Evolutionary conservation across 441 rosid species (phyloP), one percentile per base, ranked within the genome.

Genomic region (Erysimum pusillum): DNA sequence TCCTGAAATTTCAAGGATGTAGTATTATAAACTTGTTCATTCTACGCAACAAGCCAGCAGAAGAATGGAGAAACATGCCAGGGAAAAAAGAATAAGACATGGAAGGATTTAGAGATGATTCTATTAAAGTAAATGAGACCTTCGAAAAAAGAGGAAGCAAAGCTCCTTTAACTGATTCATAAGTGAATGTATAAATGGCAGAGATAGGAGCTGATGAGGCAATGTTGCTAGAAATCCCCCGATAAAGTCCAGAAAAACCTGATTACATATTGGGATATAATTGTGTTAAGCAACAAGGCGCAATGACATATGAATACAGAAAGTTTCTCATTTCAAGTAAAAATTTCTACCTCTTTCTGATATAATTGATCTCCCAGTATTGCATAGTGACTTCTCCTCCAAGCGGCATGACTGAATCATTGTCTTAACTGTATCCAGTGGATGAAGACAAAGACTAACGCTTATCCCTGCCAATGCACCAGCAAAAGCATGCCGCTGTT

Each of bases 401-500:
- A 81, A 85, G 54, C 14, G 85, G 73, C 93, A 87, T 78, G 97
- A 88, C 80, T 94, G 97, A 78, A 83, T 71, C 70, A 85, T 88
- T 67, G 98, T 94, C 85, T 93, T 93, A 54, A 91, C 73, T 28
- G 97, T 94, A 81, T 94, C 97, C 38, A 94, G 87, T 63, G 97
- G 99, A 80, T 94, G 97, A 67, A 94, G 88, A 84, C 96, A 94
- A 62, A 94, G 88, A 85, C 97, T 94, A 65, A 92, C 94, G 70
- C 85, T 87, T 71, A 85, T 73, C 68, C 97, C 97, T 59, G 97
- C 90, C 67, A 89, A 85, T 41, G 97, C 97, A 76, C 97, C 99
- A 3, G 97, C 92, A 83, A 88, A 88, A 75, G 98, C 98, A 87
- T 94, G 97, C 74, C 85, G 83, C 81, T 87, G 90, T 88, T 85